Percentiles rank a stretch among this genome's conserved stretches.
These are phyloP conservation scores for Tuber indicum DNA, from an alignment of 495 filamentous ascomycete species.

Conservation along the genomic window DNA sequence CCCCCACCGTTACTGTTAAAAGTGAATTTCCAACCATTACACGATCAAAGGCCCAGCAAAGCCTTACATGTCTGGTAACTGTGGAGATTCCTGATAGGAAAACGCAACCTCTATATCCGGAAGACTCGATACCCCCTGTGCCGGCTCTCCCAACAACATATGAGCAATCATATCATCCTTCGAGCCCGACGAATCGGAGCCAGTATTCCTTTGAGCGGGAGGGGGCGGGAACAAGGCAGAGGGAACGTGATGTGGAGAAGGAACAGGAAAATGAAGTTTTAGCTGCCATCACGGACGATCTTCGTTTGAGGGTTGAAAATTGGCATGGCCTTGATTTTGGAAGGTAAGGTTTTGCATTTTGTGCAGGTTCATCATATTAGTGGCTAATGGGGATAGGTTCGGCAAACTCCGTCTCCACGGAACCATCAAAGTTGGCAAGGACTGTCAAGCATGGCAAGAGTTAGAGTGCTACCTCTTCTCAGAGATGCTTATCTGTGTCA, in stretches of 20 bases:
- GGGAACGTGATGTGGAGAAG: constrained; percentile 33
- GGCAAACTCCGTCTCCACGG: constrained; percentile 90
- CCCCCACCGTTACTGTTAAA: constrained; percentile 82
- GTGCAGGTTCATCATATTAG: constrained; percentile 13
- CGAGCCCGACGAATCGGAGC: constrained; percentile 38
- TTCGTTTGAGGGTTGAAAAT: constrained; percentile 84
- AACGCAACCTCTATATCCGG: constrained; percentile 71
- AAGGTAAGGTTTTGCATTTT: constrained; percentile 50
- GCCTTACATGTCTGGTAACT: constrained; percentile 86
- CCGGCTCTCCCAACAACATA: constrained; percentile 48
- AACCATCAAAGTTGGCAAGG: constrained; percentile 88
- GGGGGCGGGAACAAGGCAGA: constrained; percentile 43
- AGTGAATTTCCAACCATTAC: constrained; percentile 95
- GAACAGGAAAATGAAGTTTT: constrained; percentile 53
- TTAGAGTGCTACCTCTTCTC: constrained; percentile 94
- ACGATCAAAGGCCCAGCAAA: constrained; percentile 88
- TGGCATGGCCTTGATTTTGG: constrained; percentile 98
- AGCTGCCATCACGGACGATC: constrained; percentile 76
- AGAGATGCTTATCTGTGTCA: constrained; percentile 99
- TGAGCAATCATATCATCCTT: constrained; percentile 35
- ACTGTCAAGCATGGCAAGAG: constrained; percentile 96
- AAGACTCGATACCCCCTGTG: constrained; percentile 62
- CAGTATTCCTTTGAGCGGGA: constrained; percentile 43
- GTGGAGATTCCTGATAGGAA: constrained; percentile 90
- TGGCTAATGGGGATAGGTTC: constrained; percentile 54